Percentiles rank a stretch among this genome's conserved stretches.
Evolutionary conservation across 495 filamentous ascomycete species (phyloP).

Genomic region (Aspergillus ostianus): DNA sequence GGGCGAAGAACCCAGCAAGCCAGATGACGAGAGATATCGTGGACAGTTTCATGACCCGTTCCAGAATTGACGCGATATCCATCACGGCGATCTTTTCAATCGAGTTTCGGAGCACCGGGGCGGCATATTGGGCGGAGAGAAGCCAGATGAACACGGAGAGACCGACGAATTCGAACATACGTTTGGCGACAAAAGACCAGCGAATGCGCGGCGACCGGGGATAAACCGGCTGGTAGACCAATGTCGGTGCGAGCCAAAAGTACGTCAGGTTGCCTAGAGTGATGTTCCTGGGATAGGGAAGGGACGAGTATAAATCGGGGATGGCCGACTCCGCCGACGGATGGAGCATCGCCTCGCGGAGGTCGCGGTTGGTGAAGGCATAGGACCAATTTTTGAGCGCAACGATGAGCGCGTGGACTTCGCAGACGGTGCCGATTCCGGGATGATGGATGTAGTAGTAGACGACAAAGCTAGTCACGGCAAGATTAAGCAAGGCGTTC

Average conservation of each 20-base stretch:
- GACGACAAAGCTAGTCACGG: conserved; percentile 77
- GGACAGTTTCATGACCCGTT: conserved; percentile 89
- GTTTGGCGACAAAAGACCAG: conserved; percentile 82
- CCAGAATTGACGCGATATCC: conserved; percentile 76
- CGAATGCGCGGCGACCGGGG: conserved; percentile 75
- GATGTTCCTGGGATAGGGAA: conserved; percentile 88
- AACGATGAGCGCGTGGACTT: conserved; percentile 90
- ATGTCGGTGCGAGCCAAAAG: conserved; percentile 96
- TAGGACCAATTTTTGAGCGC: conserved; percentile 96
- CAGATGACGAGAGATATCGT: conserved; percentile 93
- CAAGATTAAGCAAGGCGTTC: conserved; percentile 79
- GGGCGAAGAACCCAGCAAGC: conserved; percentile 93
- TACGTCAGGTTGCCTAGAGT: conserved; percentile 82
- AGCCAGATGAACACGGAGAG: conserved; percentile 91
- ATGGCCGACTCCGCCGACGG: conserved; percentile 57
- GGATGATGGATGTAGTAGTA: conserved; percentile 91
- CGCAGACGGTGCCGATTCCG: conserved; percentile 83
- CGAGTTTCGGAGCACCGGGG: conserved; percentile 83
- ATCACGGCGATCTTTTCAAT: conserved; percentile 80
- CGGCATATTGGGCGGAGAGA: conserved; percentile 85
- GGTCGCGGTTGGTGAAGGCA: conserved; percentile 93
- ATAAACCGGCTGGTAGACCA: conserved; percentile 96
- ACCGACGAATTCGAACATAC: conserved; percentile 69
- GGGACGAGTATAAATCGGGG: conserved; percentile 76
- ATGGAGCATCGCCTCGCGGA: conserved; percentile 81